Base-by-base conservation (phyloP, 331 rosid genomes). In the Rosa hybrid region DNA sequence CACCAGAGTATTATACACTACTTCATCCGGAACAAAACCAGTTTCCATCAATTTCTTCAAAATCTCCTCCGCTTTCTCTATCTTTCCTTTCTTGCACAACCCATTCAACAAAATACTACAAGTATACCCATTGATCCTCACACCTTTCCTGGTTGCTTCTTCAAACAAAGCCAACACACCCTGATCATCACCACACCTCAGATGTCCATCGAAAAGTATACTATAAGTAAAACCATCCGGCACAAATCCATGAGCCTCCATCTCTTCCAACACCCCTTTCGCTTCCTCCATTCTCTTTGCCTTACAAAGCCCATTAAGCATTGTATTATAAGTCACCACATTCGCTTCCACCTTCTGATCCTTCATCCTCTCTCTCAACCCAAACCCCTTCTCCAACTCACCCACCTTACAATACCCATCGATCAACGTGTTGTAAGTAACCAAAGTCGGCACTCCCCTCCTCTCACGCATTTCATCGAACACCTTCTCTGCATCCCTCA, bases 321-420 rank as follows among this genome's bases (percentile, higher is more conserved):
- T 79, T 45, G 96, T 74, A 82, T 92, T 94, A 64, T 88, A 94
- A 0, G 98, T 92, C 69, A 92, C 76, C 38, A 85, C 48, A 85
- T 76, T 94, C 2, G 86, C 86, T 79, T 69, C 83, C 83, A 89
- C 84, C 77, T 89, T 81, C 46, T 77, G 82, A 12, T 59, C 73
- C 86, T 77, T 88, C 97, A 94, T 94, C 85, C 87, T 83, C 75
- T 80, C 89, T 71, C 79, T 90, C 86, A 92, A 84, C 54, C 79
- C 71, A 76, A 90, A 92, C 75, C 91, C 97, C 76, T 78, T 84
- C 63, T 88, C 94, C 70, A 89, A 25, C 56, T 88, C 90, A 75
- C 94, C 91, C 80, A 34, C 88, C 81, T 90, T 94, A 82, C 84
- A 92, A 60, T 83, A 90, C 68, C 94, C 96, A 82, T 87, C 90